A percentile compares a stretch with the other conserved stretches of the same genome.
Evolutionary conservation across 1,284 basidiomycete genomes (phyloP).

Genomic region (Vanrija humicola): DNA sequence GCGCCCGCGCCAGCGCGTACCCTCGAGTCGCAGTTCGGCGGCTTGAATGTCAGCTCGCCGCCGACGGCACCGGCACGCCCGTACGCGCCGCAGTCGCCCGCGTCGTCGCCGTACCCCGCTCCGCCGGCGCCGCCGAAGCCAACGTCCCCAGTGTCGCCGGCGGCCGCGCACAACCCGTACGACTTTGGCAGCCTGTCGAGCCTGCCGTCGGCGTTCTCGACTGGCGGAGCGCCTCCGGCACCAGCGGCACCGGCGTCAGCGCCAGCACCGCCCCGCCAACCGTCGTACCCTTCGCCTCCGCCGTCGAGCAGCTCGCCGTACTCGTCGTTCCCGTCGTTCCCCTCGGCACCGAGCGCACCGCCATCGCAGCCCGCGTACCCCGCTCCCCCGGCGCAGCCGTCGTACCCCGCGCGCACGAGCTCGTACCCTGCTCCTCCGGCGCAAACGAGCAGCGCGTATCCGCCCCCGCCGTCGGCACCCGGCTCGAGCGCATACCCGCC

Average conservation of each 20-base stretch:
- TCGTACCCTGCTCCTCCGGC: slow-evolving; percentile 14
- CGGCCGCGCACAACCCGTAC: slow-evolving; percentile 27
- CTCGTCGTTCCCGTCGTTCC: slow-evolving; percentile 45
- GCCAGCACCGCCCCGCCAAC: not conserved
- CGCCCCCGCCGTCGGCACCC: slow-evolving; percentile 13
- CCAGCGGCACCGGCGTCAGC: not conserved
- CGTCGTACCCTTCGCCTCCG: slow-evolving; percentile 7
- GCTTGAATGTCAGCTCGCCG: slow-evolving; percentile 13
- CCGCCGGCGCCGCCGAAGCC: slow-evolving; percentile 25
- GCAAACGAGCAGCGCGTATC: slow-evolving; percentile 6
- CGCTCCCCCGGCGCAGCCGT: slow-evolving; percentile 18
- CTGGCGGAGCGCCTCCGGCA: not conserved
- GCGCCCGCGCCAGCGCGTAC: slow-evolving; percentile 20
- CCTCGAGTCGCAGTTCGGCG: slow-evolving; percentile 32
- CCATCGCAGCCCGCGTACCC: slow-evolving; percentile 48
- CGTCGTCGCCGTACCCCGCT: slow-evolving; percentile 21
- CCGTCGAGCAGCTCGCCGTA: slow-evolving; percentile 17
- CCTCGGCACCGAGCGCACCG: slow-evolving; percentile 46
- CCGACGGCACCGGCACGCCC: slow-evolving; percentile 20
- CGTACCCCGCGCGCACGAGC: slow-evolving; percentile 14
- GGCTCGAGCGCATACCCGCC: slow-evolving; percentile 8
- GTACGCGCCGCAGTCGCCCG: slow-evolving; percentile 16
- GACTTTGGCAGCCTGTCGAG: slow-evolving; percentile 34
- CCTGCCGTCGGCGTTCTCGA: slow-evolving; percentile 32
- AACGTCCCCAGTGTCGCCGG: slow-evolving; percentile 6